phyloP scores from a whole-genome alignment of 345 rosid species.

The Citrus sp. region DNA sequence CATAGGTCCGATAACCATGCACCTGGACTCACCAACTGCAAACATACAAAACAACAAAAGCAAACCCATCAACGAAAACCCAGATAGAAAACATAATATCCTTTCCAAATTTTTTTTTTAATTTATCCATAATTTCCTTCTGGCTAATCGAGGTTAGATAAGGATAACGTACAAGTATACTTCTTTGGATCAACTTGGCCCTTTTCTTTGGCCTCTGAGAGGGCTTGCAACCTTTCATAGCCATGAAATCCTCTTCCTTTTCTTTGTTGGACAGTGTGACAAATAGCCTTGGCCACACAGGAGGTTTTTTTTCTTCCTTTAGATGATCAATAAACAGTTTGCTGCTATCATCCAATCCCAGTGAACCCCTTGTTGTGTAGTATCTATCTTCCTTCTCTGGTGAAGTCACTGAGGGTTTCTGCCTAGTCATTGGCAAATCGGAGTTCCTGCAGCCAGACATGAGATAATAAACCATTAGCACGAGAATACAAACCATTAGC shows the following conservation, averaged over 20 bases:
- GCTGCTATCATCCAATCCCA: constrained; percentile 63
- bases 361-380: constrained; percentile 75
- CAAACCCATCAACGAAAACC: not conserved
- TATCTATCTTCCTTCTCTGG: constrained; percentile 79
- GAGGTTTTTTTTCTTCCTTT: constrained; percentile 52
- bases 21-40: constrained; percentile 89
- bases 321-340: constrained; percentile 50
- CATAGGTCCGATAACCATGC: constrained; percentile 83
- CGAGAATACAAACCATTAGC: not conserved
- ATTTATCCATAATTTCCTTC: no score
- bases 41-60: constrained; percentile 2
- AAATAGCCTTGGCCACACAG: constrained; percentile 77
- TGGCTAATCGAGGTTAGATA: not conserved
- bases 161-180: constrained; percentile 55
- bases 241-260: constrained; percentile 93
- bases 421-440: constrained; percentile 41
- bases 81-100: not conserved
- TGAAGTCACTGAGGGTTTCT: constrained; percentile 47
- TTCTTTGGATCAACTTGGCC: constrained; percentile 82
- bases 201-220: constrained; percentile 93
- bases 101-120: no score
- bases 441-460: constrained; percentile 36
- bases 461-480: not conserved
- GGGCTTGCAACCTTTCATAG: constrained; percentile 92
- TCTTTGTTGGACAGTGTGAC: constrained; percentile 80